Evolutionary conservation across 805 yeast genomes (phyloP).

Genomic region (Pichia exigua): DNA sequence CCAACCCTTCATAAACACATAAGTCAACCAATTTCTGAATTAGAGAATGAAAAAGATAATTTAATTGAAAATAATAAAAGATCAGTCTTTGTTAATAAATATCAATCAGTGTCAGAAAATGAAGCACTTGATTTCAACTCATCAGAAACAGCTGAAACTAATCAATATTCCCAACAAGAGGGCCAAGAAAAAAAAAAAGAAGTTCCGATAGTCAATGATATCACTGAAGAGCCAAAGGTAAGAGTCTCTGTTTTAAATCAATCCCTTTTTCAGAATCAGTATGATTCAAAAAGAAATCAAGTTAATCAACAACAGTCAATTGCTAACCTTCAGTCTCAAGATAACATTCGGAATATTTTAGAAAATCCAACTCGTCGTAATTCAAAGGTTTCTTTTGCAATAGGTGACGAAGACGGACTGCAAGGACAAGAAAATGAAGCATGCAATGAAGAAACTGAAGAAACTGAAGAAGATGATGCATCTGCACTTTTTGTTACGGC

Average conservation of each 20-base stretch:
- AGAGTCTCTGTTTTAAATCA: slow-evolving; percentile 25
- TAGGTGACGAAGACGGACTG: background rate
- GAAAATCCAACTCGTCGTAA: background rate
- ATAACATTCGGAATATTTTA: background rate
- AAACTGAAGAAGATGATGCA: slow-evolving; percentile 26
- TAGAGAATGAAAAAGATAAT: background rate
- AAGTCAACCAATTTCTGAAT: background rate
- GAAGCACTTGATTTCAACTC: slow-evolving; percentile 2
- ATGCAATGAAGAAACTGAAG: slow-evolving; percentile 19
- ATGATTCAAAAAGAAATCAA: slow-evolving; percentile 6
- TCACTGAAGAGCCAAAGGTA: background rate
- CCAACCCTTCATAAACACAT: slow-evolving; percentile 2
- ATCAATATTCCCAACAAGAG: background rate
- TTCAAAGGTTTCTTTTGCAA: background rate
- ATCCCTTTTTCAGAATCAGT: slow-evolving; percentile 18
- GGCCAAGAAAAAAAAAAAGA: background rate
- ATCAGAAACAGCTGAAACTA: background rate
- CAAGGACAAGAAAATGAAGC: background rate
- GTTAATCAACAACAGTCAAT: background rate
- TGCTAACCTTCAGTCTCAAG: background rate
- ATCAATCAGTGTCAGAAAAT: slow-evolving; percentile 4
- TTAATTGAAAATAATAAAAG: background rate
- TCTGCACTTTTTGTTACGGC: slow-evolving; percentile 32
- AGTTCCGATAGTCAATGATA: background rate
- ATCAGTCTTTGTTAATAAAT: background rate